Base-by-base conservation (phyloP, 2,329 filamentous ascomycete species). In the Claviceps maximensis region DNA sequence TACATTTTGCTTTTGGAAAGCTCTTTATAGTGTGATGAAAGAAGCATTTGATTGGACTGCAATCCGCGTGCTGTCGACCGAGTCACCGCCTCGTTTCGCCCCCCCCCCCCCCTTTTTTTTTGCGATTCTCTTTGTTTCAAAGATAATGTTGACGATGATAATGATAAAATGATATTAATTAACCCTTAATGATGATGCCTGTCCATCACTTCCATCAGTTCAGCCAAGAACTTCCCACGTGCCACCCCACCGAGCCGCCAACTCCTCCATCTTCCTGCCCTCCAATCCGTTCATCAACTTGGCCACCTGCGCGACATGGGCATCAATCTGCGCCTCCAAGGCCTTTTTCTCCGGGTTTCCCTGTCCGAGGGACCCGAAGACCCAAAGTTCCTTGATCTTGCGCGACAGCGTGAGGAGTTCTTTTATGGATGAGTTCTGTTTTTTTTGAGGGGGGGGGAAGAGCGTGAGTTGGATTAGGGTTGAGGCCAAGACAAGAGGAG, bases 361-460 rank as follows among this genome's bases (percentile, higher is more conserved):
- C 53, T 67, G 59, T 53, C 70, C 67, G 29, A 74, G 66, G 48
- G 72, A 62, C 0, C 72, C 67, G 53, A 72, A 69, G 51, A 74
- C 60, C 73, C 73, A 70, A 49, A 74, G 65, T 61, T 76, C 66
- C 57, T 75, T 73, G 62, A 74, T 65, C 48, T 67, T 66, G 51
- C 71, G 70, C 25, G 68, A 71, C 4, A 74, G 64, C 4, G 70
- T 62, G 52, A 74, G 66, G 8, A 74, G 70, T 46, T 74, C 70
- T 52, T 73, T 74, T 59, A 74, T 65, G 21, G 69, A 71, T 1
- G 68, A 65, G 60, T 71, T 69, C 70, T 72, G 46, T n/a, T 23
- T 42, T n/a, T n/a, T 41, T n/a, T 41, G 40, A 6, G 40, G 7
- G 17, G 17, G 40, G 40, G 40, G 10, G 40, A 25, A 47, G 15